Percentiles rank a stretch among this genome's conserved stretches.
phyloP scores from a whole-genome alignment of 164 flowering plant genomes.

The Tetrastigma voinierianum region DNA sequence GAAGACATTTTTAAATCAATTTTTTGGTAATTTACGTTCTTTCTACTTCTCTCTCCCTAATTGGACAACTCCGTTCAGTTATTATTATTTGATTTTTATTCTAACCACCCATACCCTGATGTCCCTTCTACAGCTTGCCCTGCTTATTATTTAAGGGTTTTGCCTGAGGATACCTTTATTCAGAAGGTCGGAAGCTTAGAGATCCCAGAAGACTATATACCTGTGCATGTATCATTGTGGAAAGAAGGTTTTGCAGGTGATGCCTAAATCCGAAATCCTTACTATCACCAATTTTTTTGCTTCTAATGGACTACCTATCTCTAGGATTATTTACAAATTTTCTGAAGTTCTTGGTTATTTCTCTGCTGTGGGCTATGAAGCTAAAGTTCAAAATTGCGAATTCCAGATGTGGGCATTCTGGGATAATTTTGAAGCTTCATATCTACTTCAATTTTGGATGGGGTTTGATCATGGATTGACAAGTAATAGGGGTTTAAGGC shows the following conservation, averaged over 20 bases:
- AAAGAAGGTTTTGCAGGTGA: slow-evolving; percentile 94
- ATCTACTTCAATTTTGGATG: no score
- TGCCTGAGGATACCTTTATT: slow-evolving; percentile 96
- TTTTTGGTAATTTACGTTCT: slow-evolving; percentile 59
- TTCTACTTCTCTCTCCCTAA: background rate
- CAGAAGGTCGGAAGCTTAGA: slow-evolving; percentile 78
- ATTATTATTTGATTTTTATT: slow-evolving; percentile 23
- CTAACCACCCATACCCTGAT: slow-evolving; percentile 61
- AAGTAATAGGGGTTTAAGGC: no score
- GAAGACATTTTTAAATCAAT: slow-evolving; percentile 86
- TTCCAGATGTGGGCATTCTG: no score
- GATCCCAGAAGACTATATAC: slow-evolving; percentile 92
- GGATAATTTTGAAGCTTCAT: no score
- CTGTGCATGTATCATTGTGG: slow-evolving; percentile 96
- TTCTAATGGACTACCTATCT: background rate
- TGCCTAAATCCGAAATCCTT: background rate
- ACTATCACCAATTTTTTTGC: background rate
- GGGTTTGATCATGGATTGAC: no score
- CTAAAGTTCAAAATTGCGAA: no score
- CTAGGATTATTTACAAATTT: background rate
- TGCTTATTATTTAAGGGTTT: slow-evolving; percentile 71
- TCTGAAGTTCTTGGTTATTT: background rate
- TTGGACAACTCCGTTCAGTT: slow-evolving; percentile 22
- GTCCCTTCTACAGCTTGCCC: slow-evolving; percentile 88
- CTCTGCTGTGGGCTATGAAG: background rate